Conservation (phyloP, 2,329 filamentous ascomycete species). For the Colletotrichum acutatum region DNA sequence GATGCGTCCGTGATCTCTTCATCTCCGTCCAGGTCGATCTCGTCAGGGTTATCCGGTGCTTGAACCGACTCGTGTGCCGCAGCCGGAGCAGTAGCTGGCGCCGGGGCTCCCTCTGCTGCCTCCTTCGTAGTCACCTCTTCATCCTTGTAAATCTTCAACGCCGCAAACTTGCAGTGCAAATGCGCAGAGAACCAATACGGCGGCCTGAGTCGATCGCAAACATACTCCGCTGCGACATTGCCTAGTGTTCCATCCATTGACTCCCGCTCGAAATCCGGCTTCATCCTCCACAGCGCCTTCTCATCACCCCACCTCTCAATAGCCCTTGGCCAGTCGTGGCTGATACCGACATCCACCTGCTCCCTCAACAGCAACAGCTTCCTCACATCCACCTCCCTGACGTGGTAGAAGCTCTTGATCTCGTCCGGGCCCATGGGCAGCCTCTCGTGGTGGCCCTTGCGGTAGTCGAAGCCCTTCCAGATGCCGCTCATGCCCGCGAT, state of each 20-base stretch:
- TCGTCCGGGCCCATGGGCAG: conserved; percentile 85
- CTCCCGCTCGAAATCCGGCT: conserved; percentile 80
- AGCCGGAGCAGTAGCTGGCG: background rate
- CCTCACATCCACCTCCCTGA: conserved; percentile 89
- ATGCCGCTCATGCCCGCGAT: conserved; percentile 94
- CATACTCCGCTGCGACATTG: conserved; percentile 80
- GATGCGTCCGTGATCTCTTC: conserved; percentile 12
- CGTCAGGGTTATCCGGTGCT: conserved; percentile 30
- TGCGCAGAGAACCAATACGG: conserved; percentile 94
- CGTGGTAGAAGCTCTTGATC: conserved; percentile 86
- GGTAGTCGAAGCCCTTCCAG: conserved; percentile 92
- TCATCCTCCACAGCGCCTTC: conserved; percentile 74
- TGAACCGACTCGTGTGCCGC: conserved; percentile 7
- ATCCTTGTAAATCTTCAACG: conserved; percentile 67
- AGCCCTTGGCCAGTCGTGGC: conserved; percentile 93
- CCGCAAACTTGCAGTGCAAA: conserved; percentile 88
- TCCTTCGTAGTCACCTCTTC: conserved; percentile 39
- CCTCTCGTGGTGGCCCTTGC: conserved; percentile 84
- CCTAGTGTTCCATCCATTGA: conserved; percentile 81
- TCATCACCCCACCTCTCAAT: conserved; percentile 84
- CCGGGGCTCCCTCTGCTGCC: background rate
- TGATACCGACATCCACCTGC: conserved; percentile 90
- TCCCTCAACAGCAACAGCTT: conserved; percentile 87
- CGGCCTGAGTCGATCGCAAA: conserved; percentile 85
- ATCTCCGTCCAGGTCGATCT: conserved; percentile 36